Conservation (phyloP, 805 yeast species). For the Candida qinlingensis region DNA sequence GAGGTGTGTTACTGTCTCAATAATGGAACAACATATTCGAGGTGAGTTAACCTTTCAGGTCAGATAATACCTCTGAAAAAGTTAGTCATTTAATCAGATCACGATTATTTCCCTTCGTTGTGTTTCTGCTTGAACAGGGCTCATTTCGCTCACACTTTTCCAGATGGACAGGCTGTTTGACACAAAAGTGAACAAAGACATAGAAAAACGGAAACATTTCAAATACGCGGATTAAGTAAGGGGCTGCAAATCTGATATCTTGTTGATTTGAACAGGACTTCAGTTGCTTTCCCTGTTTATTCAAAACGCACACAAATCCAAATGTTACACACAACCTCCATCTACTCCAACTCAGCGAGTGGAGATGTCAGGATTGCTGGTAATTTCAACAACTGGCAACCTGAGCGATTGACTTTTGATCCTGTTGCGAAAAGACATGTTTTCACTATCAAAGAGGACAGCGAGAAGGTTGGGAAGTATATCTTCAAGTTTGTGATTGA, state of each 20-base stretch:
- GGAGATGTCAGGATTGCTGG: slow-evolving; percentile 32
- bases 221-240: background rate
- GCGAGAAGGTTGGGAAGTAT: slow-evolving; percentile 17
- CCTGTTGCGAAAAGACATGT: slow-evolving; percentile 3
- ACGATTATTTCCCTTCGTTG: too few species aligned
- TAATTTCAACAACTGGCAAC: slow-evolving; percentile 31
- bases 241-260: too few species aligned
- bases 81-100: too few species aligned
- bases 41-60: too few species aligned
- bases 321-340: slow-evolving; percentile 8
- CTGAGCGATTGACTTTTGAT: slow-evolving; percentile 14
- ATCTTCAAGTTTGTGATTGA: slow-evolving; percentile 23
- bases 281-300: background rate
- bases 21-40: too few species aligned
- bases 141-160: too few species aligned
- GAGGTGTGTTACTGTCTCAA: too few species aligned
- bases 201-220: too few species aligned
- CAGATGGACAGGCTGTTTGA: background rate
- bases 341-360: slow-evolving; percentile 12
- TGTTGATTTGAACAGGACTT: background rate
- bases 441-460: slow-evolving; percentile 9
- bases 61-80: too few species aligned
- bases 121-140: too few species aligned
- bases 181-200: background rate
- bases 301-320: background rate